Base-by-base conservation (phyloP, 768 basidiomycete genomes). In the Kwoniella mangroviensis region DNA sequence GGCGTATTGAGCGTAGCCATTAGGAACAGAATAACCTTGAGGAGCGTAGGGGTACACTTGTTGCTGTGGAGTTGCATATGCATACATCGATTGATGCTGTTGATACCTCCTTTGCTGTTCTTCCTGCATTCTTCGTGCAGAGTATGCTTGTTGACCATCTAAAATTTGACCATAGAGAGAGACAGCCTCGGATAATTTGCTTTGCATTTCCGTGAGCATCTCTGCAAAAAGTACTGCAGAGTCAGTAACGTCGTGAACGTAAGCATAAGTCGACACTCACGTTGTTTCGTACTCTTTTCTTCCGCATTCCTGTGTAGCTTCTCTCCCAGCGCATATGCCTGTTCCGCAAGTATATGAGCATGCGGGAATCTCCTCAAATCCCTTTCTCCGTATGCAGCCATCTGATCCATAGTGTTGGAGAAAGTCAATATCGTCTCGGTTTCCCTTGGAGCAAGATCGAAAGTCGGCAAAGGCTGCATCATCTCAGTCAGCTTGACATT, bases 151-250 rank as follows among this genome's bases (percentile, higher is more conserved):
- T 79, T 95, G 92, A 73, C 92, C 88, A 26, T 94, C 94, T 53
- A 96, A 85, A 22, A 97, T 85, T 64, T 90, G 88, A 74, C 98
- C 95, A 80, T 98, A 98, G 3, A 97, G 84, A 79, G 91, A 91
- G 55, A 98, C 93, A 0, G 93, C 94, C 81, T 96, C 89, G 0
- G 93, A 92, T 11, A 99, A 83, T 83, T 98, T 96, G 57, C 91
- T 90, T 76, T 98, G 92, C 94, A 98, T 98, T 59, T 98, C 94
- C 7, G 89, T 86, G 43, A 99, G 85, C 80, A 95, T 86, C 82
- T 94, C 94, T 94, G 78, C 26, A 19, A 7, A 28, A 3, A 28
- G 28, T 28, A 28, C 28, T 28, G 28, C 28, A 28, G 28, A 28
- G 28, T 28, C 28, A 28, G 28, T 28, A 28, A 28, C 28, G 28